Conservation (phyloP, 2,329 filamentous ascomycete genomes). For the Monilinia laxa region DNA sequence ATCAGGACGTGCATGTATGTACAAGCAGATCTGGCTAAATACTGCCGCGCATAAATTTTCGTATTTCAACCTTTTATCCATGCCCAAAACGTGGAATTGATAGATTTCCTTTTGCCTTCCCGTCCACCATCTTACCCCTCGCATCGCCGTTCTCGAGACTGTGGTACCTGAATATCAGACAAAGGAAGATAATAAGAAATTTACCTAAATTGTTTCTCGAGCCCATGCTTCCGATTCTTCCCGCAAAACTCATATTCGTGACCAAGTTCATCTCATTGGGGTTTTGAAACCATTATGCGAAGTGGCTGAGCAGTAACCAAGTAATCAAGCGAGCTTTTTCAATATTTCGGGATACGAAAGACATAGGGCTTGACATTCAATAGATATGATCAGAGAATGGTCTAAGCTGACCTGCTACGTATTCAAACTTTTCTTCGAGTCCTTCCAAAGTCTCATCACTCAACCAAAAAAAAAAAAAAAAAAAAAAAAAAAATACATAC, state of each 20-base stretch:
- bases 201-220: slow-evolving; percentile 5
- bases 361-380: slow-evolving; percentile 16
- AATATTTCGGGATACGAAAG: slow-evolving; percentile 13
- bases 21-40: slow-evolving; percentile 10
- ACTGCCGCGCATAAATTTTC: slow-evolving; percentile 7
- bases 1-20: slow-evolving; percentile 6
- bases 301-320: slow-evolving; percentile 13
- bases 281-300: neutral
- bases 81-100: slow-evolving; percentile 12
- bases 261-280: slow-evolving; percentile 15
- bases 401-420: slow-evolving; percentile 10
- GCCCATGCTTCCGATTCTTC: slow-evolving; percentile 3
- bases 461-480: neutral
- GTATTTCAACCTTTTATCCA: slow-evolving; percentile 8
- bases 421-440: slow-evolving; percentile 6
- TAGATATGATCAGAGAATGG: slow-evolving; percentile 15
- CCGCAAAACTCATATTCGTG: slow-evolving; percentile 1
- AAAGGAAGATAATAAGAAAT: neutral
- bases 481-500: neutral
- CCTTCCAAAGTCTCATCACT: neutral
- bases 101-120: slow-evolving; percentile 14
- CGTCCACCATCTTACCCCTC: neutral
- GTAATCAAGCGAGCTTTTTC: neutral
- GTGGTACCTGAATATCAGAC: slow-evolving; percentile 11
- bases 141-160: slow-evolving; percentile 11